phyloP scores from a whole-genome alignment of 202 grass and related monocot genomes.

The Sporobolus alterniflorus region DNA sequence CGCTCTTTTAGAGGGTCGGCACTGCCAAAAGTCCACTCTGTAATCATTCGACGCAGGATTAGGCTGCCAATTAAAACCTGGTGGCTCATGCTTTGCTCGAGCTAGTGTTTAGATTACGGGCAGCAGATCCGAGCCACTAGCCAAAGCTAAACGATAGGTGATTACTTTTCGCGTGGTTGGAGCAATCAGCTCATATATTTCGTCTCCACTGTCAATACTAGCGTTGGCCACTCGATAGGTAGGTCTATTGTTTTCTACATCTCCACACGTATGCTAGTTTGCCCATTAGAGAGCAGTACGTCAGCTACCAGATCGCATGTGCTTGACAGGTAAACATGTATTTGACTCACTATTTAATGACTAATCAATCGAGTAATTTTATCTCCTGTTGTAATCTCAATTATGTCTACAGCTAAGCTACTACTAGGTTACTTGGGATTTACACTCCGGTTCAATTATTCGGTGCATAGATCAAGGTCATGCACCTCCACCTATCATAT shows the following conservation, averaged over 20 bases:
- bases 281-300: neutral
- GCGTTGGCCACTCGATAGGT: neutral
- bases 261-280: neutral
- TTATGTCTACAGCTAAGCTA: neutral
- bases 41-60: conserved; percentile 56
- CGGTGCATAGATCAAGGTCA: neutral
- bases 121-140: conserved; percentile 30
- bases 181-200: conserved; percentile 26
- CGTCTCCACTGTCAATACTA: neutral
- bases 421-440: neutral
- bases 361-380: neutral
- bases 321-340: conserved; percentile 19
- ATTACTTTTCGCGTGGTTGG: conserved; percentile 9
- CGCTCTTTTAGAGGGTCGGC: conserved; percentile 2
- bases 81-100: conserved; percentile 2
- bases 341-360: conserved; percentile 27
- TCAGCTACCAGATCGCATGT: conserved; percentile 21
- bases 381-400: neutral
- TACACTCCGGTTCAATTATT: no score
- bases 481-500: no score
- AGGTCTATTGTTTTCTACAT: neutral
- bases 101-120: neutral
- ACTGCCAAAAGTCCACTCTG: conserved; percentile 43
- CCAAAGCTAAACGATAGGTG: conserved; percentile 30
- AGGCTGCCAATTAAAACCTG: conserved; percentile 13